These are phyloP conservation scores for Dictyostelium firmibasis DNA, from an alignment of 78 protist species.

Conservation along the genomic window DNA sequence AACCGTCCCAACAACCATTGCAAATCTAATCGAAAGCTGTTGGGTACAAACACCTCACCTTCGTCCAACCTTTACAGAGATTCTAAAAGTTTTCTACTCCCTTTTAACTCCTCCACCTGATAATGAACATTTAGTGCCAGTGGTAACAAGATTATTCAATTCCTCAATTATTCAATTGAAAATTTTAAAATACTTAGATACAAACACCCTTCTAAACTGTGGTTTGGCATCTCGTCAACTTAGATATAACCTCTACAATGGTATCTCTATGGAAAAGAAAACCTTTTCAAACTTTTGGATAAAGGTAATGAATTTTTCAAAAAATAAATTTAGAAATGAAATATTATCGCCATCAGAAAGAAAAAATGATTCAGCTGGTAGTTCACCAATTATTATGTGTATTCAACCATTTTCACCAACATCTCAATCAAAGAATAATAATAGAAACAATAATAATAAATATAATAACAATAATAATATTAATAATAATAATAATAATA, in stretches of 20 bases:
- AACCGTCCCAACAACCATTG: not conserved
- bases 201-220: not conserved
- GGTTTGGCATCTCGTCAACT: constrained; percentile 17
- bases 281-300: not conserved
- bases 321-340: not conserved
- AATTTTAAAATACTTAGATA: constrained; percentile 6
- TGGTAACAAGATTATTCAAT: not conserved
- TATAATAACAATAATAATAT: too few species aligned
- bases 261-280: not conserved
- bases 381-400: not conserved
- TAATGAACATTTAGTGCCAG: not conserved
- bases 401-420: constrained; percentile 16
- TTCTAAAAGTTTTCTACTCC: not conserved
- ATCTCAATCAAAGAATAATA: not conserved
- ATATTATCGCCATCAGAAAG: not conserved
- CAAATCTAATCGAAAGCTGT: constrained; percentile 18
- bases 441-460: too few species aligned
- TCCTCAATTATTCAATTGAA: not conserved
- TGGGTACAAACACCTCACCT: constrained; percentile 15
- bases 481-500: too few species aligned
- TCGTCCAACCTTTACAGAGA: constrained; percentile 42
- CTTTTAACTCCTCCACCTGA: not conserved
- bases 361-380: not conserved
- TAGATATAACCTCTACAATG: not conserved
- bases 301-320: not conserved